phyloP scores from a whole-genome alignment of 345 rosid genomes.

The Syzygium aromaticum region DNA sequence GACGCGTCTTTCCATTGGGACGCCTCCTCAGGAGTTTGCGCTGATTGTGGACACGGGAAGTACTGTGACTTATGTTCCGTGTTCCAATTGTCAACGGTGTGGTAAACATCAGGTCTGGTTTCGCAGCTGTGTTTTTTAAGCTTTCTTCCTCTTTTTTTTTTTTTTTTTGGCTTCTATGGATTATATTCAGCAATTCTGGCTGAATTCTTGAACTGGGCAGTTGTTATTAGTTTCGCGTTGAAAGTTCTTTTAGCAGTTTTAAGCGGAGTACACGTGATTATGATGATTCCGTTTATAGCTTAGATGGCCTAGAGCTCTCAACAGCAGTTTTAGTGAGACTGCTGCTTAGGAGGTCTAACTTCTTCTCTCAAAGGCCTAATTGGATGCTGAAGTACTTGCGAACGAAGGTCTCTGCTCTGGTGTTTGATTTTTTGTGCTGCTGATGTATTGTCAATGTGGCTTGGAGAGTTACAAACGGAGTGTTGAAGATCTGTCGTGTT shows the following conservation, averaged over 20 bases:
- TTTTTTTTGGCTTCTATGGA: background rate
- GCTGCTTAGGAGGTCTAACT: background rate
- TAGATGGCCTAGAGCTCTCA: background rate
- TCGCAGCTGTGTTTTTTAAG: background rate
- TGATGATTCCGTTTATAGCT: background rate
- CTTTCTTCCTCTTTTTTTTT: no score
- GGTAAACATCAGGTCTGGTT: slow-evolving; percentile 70
- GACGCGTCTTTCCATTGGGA: slow-evolving; percentile 78
- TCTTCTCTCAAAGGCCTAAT: background rate
- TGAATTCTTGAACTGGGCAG: background rate
- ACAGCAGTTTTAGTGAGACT: background rate
- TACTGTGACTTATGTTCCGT: slow-evolving; percentile 86
- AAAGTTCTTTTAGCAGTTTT: background rate
- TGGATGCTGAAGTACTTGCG: background rate
- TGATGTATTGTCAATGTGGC: background rate
- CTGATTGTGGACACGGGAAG: slow-evolving; percentile 91
- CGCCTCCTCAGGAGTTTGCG: slow-evolving; percentile 87
- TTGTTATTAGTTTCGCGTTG: background rate
- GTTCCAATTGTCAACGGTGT: slow-evolving; percentile 63
- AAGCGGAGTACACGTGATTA: background rate
- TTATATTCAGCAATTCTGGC: background rate
- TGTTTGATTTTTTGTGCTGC: background rate
- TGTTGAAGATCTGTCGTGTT: background rate
- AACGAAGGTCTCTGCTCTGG: background rate
- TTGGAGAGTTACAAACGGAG: background rate